phyloP scores from a whole-genome alignment of 352 stramenopile species.

The Aphanomyces stellatus region DNA sequence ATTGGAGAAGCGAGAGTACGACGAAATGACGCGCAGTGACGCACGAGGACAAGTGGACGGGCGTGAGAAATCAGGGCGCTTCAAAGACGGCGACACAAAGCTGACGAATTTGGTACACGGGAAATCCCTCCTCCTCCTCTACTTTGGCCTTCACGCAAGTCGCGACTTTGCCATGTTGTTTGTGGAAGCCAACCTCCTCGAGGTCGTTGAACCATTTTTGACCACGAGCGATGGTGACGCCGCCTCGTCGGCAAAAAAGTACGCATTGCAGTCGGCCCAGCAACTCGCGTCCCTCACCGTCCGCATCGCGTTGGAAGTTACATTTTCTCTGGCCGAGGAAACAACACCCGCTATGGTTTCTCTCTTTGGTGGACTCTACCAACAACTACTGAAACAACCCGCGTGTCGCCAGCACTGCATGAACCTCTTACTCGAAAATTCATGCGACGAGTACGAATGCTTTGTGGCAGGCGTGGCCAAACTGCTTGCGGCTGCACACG shows the following conservation, averaged over 20 bases:
- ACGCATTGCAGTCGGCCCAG: constrained; percentile 51
- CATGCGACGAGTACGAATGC: constrained; percentile 6
- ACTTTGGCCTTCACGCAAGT: constrained; percentile 48
- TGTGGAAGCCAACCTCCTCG: constrained; percentile 28
- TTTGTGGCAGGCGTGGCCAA: constrained; percentile 5
- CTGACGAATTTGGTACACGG: constrained; percentile 36
- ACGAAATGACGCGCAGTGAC: constrained; percentile 21
- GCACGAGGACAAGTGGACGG: constrained; percentile 24
- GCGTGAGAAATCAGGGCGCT: constrained; percentile 30
- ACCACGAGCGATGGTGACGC: neutral
- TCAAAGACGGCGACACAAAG: constrained; percentile 15
- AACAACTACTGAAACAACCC: neutral
- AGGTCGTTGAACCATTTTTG: constrained; percentile 26
- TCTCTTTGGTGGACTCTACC: neutral
- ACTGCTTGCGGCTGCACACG: neutral
- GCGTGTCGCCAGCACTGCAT: constrained; percentile 2
- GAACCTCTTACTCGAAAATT: neutral
- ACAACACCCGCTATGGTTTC: neutral
- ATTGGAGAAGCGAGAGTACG: constrained; percentile 28
- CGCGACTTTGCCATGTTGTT: constrained; percentile 31
- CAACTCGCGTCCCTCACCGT: constrained; percentile 48
- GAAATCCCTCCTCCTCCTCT: constrained; percentile 54
- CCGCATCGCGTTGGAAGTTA: constrained; percentile 54
- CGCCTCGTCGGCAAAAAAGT: constrained; percentile 12
- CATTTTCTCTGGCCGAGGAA: neutral